Conservation (phyloP, 352 stramenopile genomes). For the Globisporangium paroecandrum region DNA sequence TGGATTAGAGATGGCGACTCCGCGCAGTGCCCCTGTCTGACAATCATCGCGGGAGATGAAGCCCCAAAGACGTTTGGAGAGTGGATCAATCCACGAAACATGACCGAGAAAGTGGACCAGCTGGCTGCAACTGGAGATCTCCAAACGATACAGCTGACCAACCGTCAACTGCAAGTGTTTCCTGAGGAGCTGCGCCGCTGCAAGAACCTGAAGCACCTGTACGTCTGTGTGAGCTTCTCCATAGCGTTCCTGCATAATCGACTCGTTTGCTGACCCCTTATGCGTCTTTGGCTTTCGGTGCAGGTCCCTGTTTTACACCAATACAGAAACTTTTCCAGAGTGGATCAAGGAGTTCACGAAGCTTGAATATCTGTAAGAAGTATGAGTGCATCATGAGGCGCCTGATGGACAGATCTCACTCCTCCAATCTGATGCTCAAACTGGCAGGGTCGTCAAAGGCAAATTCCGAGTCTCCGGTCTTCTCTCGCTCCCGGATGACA, state of each 20-base stretch:
- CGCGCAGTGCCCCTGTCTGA: not conserved
- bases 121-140: slow-evolving; percentile 28
- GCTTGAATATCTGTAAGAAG: slow-evolving; percentile 30
- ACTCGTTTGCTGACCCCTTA: not conserved
- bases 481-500: slow-evolving; percentile 18
- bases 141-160: slow-evolving; percentile 31
- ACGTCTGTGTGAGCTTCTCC: not conserved
- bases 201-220: slow-evolving; percentile 31
- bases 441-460: slow-evolving; percentile 3
- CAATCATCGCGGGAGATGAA: not conserved
- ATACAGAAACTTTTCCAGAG: slow-evolving; percentile 27
- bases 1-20: not conserved
- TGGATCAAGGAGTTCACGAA: slow-evolving; percentile 32
- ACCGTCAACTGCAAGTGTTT: slow-evolving; percentile 21
- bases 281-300: not conserved
- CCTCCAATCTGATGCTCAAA: not conserved
- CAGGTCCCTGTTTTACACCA: slow-evolving; percentile 36
- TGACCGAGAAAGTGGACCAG: slow-evolving; percentile 12
- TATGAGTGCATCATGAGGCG: not conserved
- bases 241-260: not conserved
- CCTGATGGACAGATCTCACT: not conserved
- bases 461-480: not conserved
- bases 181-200: slow-evolving; percentile 24
- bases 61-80: slow-evolving; percentile 15
- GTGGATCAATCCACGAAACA: slow-evolving; percentile 21